phyloP scores from a whole-genome alignment of 1,284 basidiomycete genomes.

The Ceratobasidium sp. region DNA sequence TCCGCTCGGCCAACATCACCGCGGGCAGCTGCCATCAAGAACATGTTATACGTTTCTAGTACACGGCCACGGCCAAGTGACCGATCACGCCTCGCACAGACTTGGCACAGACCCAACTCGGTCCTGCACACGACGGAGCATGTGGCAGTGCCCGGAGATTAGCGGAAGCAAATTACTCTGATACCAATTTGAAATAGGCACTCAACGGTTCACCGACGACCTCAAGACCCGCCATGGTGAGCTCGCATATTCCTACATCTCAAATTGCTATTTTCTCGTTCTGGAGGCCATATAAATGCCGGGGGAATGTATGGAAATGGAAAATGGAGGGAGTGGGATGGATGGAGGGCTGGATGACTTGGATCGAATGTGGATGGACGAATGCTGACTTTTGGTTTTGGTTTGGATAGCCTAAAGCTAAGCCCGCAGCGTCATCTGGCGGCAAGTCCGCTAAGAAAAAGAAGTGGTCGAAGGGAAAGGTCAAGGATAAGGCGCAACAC shows the following conservation, averaged over 20 bases:
- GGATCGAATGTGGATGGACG: slow-evolving; percentile 12
- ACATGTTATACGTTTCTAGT: not conserved
- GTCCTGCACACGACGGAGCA: not conserved
- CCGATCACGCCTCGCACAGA: no score
- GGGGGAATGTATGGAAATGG: not conserved
- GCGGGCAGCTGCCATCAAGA: not conserved
- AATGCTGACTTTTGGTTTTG: slow-evolving; percentile 27
- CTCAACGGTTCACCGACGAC: slow-evolving; percentile 13
- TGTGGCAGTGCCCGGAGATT: slow-evolving; percentile 29
- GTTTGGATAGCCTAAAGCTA: slow-evolving; percentile 77
- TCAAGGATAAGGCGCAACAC: slow-evolving; percentile 99
- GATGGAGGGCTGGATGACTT: slow-evolving; percentile 15
- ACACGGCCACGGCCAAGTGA: not conserved
- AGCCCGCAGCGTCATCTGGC: slow-evolving; percentile 74
- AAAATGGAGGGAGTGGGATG: not conserved
- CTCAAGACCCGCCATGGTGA: slow-evolving; percentile 42
- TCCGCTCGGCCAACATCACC: no score
- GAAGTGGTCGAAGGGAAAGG: slow-evolving; percentile 99
- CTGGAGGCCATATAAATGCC: not conserved
- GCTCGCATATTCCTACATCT: not conserved
- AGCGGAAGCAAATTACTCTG: slow-evolving; percentile 29
- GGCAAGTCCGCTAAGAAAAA: slow-evolving; percentile 96
- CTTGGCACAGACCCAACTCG: not conserved
- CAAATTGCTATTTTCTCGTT: not conserved
- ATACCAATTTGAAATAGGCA: slow-evolving; percentile 19